Base-by-base conservation (phyloP, 2,329 filamentous ascomycete species). In the Neopestalotiopsis rosae region DNA sequence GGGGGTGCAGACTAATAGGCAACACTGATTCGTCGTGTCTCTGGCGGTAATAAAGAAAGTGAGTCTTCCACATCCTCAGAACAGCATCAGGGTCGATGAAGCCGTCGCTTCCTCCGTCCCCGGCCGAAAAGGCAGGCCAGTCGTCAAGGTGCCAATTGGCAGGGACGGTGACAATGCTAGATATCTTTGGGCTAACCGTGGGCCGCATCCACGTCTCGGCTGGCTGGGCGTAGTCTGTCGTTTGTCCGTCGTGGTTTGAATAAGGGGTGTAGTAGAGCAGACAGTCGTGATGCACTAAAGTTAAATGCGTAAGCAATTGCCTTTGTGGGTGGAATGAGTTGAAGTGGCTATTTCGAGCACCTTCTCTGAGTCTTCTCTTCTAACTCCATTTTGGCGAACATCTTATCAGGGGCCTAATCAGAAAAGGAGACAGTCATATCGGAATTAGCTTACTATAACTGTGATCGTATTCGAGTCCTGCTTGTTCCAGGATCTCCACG, bases 231-330 rank as follows among this genome's bases (percentile, higher is more conserved):
- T 72, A 69, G 57, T 71, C 67, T 4, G 71, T 72, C 24, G 72
- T 64, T 52, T 30, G n/a, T 4, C 2, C 28, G 7, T 34, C 1
- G 34, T 12, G n/a, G 6, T 62, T 17, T 6, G 45, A 49, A 2
- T 62, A 40, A 5, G 34, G 59, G 12, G 34, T 28, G 66, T 76
- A 81, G 74, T 81, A 82, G 12, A 79, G 79, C 70, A 84, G 81
- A 14, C 79, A 79, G 72, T 85, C 84, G 72, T 85, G 82, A 71
- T 85, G 83, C 82, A 85, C n/a, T n/a, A n/a, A n/a, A n/a, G n/a
- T n/a, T n/a, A n/a, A n/a, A n/a, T n/a, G n/a, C n/a, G n/a, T n/a
- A n/a, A n/a, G n/a, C n/a, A n/a, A n/a, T n/a, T n/a, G n/a, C n/a
- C n/a, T n/a, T n/a, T n/a, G n/a, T n/a, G n/a, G n/a, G n/a, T n/a